Evolutionary conservation across 139 green algal species (phyloP), one percentile per base, ranked within the genome.

Genomic region (Chlorella sp.): DNA sequence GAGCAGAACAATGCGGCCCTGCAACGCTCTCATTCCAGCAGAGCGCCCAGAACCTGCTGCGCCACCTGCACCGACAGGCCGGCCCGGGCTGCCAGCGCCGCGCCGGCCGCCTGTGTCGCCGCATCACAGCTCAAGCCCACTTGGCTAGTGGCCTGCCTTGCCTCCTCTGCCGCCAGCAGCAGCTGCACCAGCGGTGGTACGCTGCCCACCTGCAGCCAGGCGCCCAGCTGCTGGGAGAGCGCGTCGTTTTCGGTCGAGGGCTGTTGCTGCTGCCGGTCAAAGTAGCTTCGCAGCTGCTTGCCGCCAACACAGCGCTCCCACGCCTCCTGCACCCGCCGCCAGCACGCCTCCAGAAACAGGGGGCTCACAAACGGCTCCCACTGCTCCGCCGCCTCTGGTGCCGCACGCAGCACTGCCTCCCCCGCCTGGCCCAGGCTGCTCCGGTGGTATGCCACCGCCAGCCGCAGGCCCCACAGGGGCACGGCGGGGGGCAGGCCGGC

Each of bases 381-480:
- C 53, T 43, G 69, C 53, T 75, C 25, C 6, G 69, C 69, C 1
- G 51, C 53, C 38, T 53, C 69, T n/a, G 66, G 53, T n/a, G 40
- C 69, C 17, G 69, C 69, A 3, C 27, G n/a, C 5, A 31, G 69
- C n/a, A n/a, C 69, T 29, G 29, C 38, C n/a, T 23, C 27, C 14
- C 27, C 69, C 27, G 73, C 73, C 40, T 46, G 33, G 36, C 58
- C 74, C 42, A 77, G 17, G 27, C 41, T 38, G 55, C 66, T 67
- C 65, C 82, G 73, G 31, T 85, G 74, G 27, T 82, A 88, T 1
- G 66, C 65, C 8, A 82, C 45, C 3, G 75, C 83, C 38, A 91
- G 68, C 51, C 71, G 59, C 51, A 93, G 69, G 46, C 84, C 85
- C 42, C 67, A 74, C 42, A 91, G 77, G 43, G 76, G 59, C 21